Percentiles rank a stretch among this genome's conserved stretches.
These are phyloP conservation scores for Erysimum cheiranthoides DNA, from an alignment of 345 rosid species.

Conservation along the genomic window DNA sequence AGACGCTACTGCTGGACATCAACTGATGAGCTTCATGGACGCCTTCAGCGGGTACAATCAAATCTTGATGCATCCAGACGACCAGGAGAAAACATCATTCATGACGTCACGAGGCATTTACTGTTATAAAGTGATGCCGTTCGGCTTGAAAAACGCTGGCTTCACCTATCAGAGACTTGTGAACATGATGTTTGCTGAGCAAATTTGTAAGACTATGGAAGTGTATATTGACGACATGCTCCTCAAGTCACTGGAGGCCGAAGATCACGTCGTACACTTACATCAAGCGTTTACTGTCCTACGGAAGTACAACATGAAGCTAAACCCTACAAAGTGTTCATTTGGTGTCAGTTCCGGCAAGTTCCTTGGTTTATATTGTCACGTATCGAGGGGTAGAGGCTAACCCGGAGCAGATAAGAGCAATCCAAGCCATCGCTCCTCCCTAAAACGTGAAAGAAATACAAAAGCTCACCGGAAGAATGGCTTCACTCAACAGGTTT, in stretches of 20 bases:
- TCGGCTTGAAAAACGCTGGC: background rate
- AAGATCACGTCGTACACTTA: background rate
- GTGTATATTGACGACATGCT: background rate
- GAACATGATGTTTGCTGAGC: background rate
- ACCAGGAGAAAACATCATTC: constrained; percentile 2
- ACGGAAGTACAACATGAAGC: background rate
- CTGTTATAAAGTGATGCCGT: background rate
- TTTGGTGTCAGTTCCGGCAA: background rate
- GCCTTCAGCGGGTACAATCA: background rate
- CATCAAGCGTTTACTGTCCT: background rate
- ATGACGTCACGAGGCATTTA: background rate
- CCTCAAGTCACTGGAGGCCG: background rate
- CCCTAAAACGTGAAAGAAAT: background rate
- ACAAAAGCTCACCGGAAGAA: background rate
- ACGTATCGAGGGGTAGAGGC: background rate
- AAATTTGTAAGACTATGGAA: background rate
- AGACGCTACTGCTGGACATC: no score
- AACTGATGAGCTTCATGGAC: background rate
- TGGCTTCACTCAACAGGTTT: background rate
- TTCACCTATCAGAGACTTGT: background rate
- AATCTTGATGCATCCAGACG: background rate
- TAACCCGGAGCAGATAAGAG: background rate
- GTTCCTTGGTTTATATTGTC: background rate
- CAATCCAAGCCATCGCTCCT: background rate
- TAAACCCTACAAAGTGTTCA: background rate